Evolutionary conservation across 768 basidiomycete species (phyloP), one percentile per base, ranked within the genome.

Genomic region (Suillus subaureus): DNA sequence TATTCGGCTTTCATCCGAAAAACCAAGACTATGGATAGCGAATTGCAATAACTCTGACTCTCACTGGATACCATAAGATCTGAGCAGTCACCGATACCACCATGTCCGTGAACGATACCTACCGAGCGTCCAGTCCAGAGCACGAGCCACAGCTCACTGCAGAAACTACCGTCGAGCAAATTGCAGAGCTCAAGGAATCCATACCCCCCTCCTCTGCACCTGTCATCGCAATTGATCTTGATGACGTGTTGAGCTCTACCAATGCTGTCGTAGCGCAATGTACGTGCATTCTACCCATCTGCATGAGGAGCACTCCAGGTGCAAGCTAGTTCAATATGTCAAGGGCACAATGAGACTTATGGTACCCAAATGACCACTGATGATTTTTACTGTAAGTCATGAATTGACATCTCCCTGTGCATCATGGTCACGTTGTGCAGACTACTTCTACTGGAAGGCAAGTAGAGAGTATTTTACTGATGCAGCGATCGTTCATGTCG

Each of bases 371-470:
- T 92, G 80, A 78, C 78, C 39, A 62, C 85, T 54, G 77, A 82
- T n/a, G 69, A 83, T 61, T 90, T 90, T 72, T 86, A 87, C 69
- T 92, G 88, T 86, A 69, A 76, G 86, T 76, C 42, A 18, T 45
- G 47, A 18, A 51, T 51, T 39, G 35, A 28, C 40, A 33, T 61
- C 33, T 51, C 35, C 52, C 18, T n/a, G 58, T 43, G 58, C 45
- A 49, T 26, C 37, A 60, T 35, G n/a, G 18, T 61, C 61, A 63
- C 47, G 39, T 26, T 12, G 12, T 58, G 12, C 52, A 88, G 87
- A 91, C 71, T 90, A 90, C 69, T 90, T 89, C 73, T 91, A 89
- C 72, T 91, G 90, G 90, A 90, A 89, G 82, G 90, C 85, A 61
- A 60, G 74, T 49, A 35, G 33, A 26, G 45, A 28, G 42, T 57